A percentile compares a stretch with the other conserved stretches of the same genome.
Evolutionary conservation across 352 stramenopile genomes (phyloP).

Genomic region (Ophiocytium majus): DNA sequence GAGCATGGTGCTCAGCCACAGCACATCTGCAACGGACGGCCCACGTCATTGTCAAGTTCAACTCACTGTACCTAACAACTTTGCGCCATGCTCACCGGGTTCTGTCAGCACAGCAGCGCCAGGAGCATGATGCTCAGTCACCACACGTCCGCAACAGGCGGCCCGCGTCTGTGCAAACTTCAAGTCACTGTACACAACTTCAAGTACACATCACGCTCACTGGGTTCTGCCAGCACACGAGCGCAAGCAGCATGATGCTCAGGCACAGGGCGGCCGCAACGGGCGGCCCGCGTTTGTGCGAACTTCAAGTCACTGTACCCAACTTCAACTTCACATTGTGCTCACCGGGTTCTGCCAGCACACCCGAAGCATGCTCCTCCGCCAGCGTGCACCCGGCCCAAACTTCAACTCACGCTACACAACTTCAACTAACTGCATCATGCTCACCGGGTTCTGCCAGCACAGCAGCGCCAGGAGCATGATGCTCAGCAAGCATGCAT

Average conservation of each 20-base stretch:
- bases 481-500: constrained; percentile 11
- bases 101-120: constrained; percentile 39
- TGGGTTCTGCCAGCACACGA: constrained; percentile 46
- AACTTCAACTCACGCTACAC: background rate
- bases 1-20: constrained; percentile 27
- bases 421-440: no score
- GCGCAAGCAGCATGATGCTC: constrained; percentile 35
- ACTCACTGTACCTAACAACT: background rate
- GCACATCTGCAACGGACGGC: background rate
- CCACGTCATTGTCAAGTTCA: background rate
- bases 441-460: constrained; percentile 48
- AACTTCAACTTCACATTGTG: no score
- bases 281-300: background rate
- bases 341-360: constrained; percentile 45
- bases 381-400: background rate
- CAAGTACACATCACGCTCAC: no score
- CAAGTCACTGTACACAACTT: no score
- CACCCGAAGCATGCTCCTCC: constrained; percentile 29
- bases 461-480: constrained; percentile 34
- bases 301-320: background rate
- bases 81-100: no score
- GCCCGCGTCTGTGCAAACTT: background rate
- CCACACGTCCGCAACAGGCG: background rate
- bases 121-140: constrained; percentile 29
- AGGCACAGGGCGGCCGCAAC: background rate